Conservation (phyloP, 2,329 filamentous ascomycete species). For the Dactylellina cionopaga region DNA sequence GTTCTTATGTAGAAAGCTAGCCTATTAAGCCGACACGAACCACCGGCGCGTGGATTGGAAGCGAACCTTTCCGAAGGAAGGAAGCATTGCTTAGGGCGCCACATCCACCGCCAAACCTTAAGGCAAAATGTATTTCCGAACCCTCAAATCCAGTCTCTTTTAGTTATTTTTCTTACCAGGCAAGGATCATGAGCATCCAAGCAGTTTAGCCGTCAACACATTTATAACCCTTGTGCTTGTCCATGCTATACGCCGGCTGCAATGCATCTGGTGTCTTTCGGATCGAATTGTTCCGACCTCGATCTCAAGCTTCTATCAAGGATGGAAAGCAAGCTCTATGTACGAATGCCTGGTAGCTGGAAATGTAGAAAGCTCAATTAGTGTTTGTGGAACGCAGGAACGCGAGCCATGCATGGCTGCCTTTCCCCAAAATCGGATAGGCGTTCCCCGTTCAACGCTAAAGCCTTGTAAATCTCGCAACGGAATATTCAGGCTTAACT, state of each 20-base stretch:
- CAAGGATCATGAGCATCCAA: slow-evolving; percentile 17
- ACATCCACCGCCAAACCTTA: slow-evolving; percentile 43
- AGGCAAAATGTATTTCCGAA: slow-evolving; percentile 48
- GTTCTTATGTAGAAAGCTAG: slow-evolving; percentile 18
- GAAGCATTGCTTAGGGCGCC: slow-evolving; percentile 26
- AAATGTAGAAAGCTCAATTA: not conserved
- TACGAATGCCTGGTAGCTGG: not conserved
- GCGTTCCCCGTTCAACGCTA: slow-evolving; percentile 5
- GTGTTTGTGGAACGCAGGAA: slow-evolving; percentile 24
- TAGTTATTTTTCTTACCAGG: slow-evolving; percentile 31
- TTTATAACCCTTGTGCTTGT: not conserved
- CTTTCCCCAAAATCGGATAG: slow-evolving; percentile 25
- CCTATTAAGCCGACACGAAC: slow-evolving; percentile 4
- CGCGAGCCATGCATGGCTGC: not conserved
- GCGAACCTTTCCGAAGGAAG: slow-evolving; percentile 22
- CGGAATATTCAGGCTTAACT: slow-evolving; percentile 38
- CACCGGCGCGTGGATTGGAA: slow-evolving; percentile 17
- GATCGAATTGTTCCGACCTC: slow-evolving; percentile 49
- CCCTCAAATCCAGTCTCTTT: not conserved
- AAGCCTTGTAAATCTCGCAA: slow-evolving; percentile 1
- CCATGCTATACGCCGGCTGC: not conserved
- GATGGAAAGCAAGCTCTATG: not conserved
- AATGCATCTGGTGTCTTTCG: slow-evolving; percentile 8
- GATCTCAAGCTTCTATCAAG: not conserved
- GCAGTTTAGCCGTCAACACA: slow-evolving; percentile 50